Percentiles rank a stretch among this genome's conserved stretches.
phyloP scores from a whole-genome alignment of 164 flowering plant species.

The Amborella trichopoda region DNA sequence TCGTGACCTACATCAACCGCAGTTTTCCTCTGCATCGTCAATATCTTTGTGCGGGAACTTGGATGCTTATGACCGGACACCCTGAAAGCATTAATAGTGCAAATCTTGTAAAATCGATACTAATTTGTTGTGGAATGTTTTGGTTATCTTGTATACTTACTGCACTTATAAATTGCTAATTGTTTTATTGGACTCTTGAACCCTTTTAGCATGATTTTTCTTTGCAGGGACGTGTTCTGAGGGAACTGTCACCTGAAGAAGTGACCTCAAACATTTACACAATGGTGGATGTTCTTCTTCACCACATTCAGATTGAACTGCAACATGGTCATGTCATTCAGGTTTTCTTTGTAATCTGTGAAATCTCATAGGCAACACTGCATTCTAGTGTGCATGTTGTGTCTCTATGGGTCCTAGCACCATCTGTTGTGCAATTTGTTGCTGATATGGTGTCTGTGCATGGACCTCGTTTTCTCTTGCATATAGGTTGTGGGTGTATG shows the following conservation, averaged over 20 bases:
- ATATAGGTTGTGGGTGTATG: background rate
- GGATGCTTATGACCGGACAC: conserved; percentile 89
- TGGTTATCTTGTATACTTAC: background rate
- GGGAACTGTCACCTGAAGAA: conserved; percentile 94
- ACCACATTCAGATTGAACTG: conserved; percentile 77
- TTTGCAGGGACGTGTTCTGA: conserved; percentile 66
- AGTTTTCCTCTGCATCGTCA: conserved; percentile 86
- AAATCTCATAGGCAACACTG: conserved; percentile 76
- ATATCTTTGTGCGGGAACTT: conserved; percentile 92
- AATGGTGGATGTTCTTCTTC: conserved; percentile 95
- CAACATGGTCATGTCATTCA: conserved; percentile 75
- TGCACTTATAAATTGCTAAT: background rate
- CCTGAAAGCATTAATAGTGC: conserved; percentile 81
- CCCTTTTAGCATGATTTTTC: conserved; percentile 1
- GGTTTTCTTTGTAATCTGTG: conserved; percentile 35
- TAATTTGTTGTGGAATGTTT: background rate
- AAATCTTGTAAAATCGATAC: conserved; percentile 47
- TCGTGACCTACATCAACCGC: conserved; percentile 67
- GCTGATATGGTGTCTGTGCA: too few species aligned
- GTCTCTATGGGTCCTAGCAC: too few species aligned
- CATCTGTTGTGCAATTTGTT: too few species aligned
- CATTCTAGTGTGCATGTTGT: too few species aligned
- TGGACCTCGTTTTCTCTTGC: too few species aligned
- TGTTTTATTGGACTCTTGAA: background rate
- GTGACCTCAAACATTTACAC: conserved; percentile 91